Evolutionary conservation across 306 rosid genomes (phyloP), one percentile per base, ranked within the genome.

Genomic region (Purshia tridentata): DNA sequence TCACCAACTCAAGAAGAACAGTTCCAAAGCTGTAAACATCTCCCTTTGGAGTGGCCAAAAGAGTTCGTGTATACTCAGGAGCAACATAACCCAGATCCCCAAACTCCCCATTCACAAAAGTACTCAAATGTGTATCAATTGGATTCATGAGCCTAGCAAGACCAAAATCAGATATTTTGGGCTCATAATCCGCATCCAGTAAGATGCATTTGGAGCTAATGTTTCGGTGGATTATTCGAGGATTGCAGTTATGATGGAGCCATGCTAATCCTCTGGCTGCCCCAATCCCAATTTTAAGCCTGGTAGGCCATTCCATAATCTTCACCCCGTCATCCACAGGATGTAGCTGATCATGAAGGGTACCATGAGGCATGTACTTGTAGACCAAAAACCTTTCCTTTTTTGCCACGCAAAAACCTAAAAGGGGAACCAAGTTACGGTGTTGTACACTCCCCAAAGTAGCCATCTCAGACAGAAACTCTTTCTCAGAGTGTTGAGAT

Each of bases 71-170:
- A 44, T 94, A 94, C 83, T 94, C 97, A 0, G 98, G 98, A 76
- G 97, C 98, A 62, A 91, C 98, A 72, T 94, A 91, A 41, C 98
- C 98, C 37, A 89, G 79, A 76, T 94, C 98, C 1, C 98, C 97
- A 18, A 91, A 94, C 65, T 94, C 97, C 2, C 98, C 98, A 67
- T 91, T 94, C 37, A 89, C 97, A 54, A 94, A 94, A 67, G 98
- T 94, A 83, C 98, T 94, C 87, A 94, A 77, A 77, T 94, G 97
- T 5, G 98, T 94, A 65, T 94, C 98, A 72, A 94, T 69, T 16
- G 96, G 98, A 74, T 89, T 89, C 97, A 94, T 94, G 78, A 94
- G 81, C 83, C 98, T 86, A 50, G 96, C 98, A 9, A 94, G 98
- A 72, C 98, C 98, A 23, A 94, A 94, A 80, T 86, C 97, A 6